These are phyloP conservation scores for Schizochytrium sp. DNA, from an alignment of 108 stramenopile species.

Conservation along the genomic window DNA sequence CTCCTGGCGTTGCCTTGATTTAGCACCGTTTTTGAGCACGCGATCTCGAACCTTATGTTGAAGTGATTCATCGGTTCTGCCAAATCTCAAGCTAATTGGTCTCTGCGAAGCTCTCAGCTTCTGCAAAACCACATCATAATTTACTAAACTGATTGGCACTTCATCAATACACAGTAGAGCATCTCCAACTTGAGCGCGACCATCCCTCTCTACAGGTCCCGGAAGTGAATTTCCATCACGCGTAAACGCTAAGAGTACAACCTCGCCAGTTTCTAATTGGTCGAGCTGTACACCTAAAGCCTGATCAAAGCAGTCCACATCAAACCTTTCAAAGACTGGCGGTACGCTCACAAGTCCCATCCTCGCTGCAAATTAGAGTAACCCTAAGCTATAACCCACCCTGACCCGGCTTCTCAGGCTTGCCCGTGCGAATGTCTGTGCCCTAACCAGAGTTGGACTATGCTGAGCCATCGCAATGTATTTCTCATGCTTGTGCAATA, in stretches of 20 bases:
- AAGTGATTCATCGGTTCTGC: slow-evolving; percentile 32
- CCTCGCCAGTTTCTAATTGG: slow-evolving; percentile 38
- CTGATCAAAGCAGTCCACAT: slow-evolving; percentile 48
- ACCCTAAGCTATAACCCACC: too few relatives aligned
- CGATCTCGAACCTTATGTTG: slow-evolving; percentile 13
- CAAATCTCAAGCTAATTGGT: slow-evolving; percentile 22
- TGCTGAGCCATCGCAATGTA: too few relatives aligned
- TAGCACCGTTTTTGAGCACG: neutral
- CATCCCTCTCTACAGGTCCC: slow-evolving; percentile 19
- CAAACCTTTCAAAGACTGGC: slow-evolving; percentile 22
- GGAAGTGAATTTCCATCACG: neutral
- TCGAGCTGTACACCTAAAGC: slow-evolving; percentile 6
- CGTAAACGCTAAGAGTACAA: neutral
- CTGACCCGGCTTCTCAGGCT: too few relatives aligned
- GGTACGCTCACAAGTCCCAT: slow-evolving; percentile 51
- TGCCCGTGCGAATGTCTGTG: too few relatives aligned
- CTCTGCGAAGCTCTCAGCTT: slow-evolving; percentile 16
- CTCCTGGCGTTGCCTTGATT: neutral
- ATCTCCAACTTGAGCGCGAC: slow-evolving; percentile 2
- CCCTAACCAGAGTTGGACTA: too few relatives aligned
- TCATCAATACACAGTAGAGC: slow-evolving; percentile 58
- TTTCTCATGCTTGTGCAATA: too few relatives aligned
- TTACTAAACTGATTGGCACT: slow-evolving; percentile 25
- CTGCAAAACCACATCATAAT: slow-evolving; percentile 21
- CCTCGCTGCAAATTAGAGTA: neutral